A percentile compares a stretch with the other conserved stretches of the same genome.
phyloP scores from a whole-genome alignment of 345 rosid species.

The Physaria fendleri region DNA sequence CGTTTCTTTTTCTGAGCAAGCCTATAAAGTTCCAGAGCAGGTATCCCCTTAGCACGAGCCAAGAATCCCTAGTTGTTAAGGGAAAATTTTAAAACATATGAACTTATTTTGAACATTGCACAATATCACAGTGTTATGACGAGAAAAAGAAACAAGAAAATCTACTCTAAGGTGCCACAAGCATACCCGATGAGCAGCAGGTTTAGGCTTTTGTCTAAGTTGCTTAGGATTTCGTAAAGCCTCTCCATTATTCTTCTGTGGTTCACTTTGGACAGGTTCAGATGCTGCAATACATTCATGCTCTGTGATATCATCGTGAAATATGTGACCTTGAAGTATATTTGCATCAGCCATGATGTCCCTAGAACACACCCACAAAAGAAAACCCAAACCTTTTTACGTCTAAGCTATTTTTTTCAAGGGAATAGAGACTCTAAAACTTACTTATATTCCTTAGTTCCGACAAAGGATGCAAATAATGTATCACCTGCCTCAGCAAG shows the following conservation, averaged over 20 bases:
- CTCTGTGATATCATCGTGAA: slow-evolving; percentile 68
- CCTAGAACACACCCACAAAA: slow-evolving; percentile 39
- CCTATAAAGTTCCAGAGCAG: slow-evolving; percentile 88
- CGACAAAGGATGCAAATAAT: slow-evolving; percentile 89
- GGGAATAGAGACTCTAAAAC: slow-evolving; percentile 12
- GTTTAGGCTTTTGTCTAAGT: slow-evolving; percentile 58
- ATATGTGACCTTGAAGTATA: slow-evolving; percentile 87
- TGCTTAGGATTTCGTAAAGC: slow-evolving; percentile 38
- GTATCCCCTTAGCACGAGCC: slow-evolving; percentile 98
- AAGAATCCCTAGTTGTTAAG: slow-evolving; percentile 61
- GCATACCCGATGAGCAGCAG: slow-evolving; percentile 95
- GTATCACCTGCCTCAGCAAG: slow-evolving; percentile 97
- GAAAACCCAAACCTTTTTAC: not conserved
- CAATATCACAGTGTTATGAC: slow-evolving; percentile 1
- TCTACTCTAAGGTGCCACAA: not conserved
- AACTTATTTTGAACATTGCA: not conserved
- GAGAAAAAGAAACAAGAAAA: not conserved
- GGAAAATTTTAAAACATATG: not conserved
- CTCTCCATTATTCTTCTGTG: slow-evolving; percentile 42
- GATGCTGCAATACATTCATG: slow-evolving; percentile 36
- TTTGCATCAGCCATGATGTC: slow-evolving; percentile 93
- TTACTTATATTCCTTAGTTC: slow-evolving; percentile 94
- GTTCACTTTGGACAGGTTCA: slow-evolving; percentile 41
- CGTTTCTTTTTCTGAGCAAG: slow-evolving; percentile 93
- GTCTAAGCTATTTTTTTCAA: not conserved